Evolutionary conservation across 1,139 yeast species (phyloP), one percentile per base, ranked within the genome.

Genomic region (Candida anutae): DNA sequence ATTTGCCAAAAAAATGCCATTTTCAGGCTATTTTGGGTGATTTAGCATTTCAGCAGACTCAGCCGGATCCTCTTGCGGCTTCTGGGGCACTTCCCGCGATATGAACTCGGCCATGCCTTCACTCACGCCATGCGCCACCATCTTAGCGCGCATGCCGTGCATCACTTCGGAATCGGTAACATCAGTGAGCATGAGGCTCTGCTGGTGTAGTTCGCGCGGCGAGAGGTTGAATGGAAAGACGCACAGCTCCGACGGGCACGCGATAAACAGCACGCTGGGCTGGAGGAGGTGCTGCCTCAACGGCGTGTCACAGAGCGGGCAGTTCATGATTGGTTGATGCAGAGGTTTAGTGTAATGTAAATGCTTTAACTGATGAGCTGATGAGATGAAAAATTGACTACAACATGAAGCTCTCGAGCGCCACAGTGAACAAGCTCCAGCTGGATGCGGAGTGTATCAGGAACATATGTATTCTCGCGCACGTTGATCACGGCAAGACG

Each of bases 401-500:
- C 24, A 30, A 15, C 4, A 71, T 71, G 77, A 66, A 62, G 44
- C 50, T 72, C 19, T 68, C 85, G 3, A 67, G 79, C 13, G 81
- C 77, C 23, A 75, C 77, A 21, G 68, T 85, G 18, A 64, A 69
- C 27, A 58, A 72, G 34, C 58, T 88, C 16, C 97, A 90, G 53
- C 64, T 63, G 39, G 71, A 78, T 38, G 77, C 95, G 1, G 58
- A 69, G 8, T 61, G 74, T 35, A 76, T 90, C 20, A 66, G 98
- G 34, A 93, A 93, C 53, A 85, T 93, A 25, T 93, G 98, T 55
- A 87, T 93, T 36, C 64, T 93, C 30, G 99, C 99, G 1, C 99
- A 93, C 56, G 98, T 93, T 18, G 99, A 93, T 51, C 99, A 93
- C 51, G 99, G 99, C 23, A 93, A 90, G 57, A 93, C 99, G 0